A percentile compares a stretch with the other conserved stretches of the same genome.
Conservation (phyloP, 257 asterid genomes). For the Ocimum tenuiflorum region DNA sequence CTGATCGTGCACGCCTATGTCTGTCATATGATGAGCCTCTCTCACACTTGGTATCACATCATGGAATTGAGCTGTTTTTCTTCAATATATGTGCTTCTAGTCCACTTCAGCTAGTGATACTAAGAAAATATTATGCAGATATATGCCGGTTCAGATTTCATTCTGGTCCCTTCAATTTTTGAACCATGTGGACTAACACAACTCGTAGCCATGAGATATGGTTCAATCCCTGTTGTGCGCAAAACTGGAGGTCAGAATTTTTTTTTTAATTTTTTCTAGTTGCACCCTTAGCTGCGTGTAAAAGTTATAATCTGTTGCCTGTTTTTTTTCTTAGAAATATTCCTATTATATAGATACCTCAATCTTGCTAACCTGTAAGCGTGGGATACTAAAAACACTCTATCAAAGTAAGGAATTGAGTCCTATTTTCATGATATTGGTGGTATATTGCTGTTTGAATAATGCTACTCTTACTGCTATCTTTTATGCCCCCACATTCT, state of each 20-base stretch:
- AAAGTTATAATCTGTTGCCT: no score
- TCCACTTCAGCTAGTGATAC: constrained; percentile 12
- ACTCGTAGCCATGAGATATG: constrained; percentile 98
- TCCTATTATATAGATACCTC: background rate
- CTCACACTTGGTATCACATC: constrained; percentile 78
- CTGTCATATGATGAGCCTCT: constrained; percentile 95
- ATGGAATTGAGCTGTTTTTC: constrained; percentile 4
- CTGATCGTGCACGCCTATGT: constrained; percentile 77
- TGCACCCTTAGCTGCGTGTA: background rate
- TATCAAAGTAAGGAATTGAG: background rate
- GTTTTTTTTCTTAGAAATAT: no score
- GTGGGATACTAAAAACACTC: no score
- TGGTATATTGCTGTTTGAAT: background rate
- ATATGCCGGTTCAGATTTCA: constrained; percentile 94
- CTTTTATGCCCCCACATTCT: background rate
- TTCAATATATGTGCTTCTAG: background rate
- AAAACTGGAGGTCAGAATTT: constrained; percentile 81
- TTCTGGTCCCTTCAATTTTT: constrained; percentile 89
- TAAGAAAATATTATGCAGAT: constrained; percentile 54
- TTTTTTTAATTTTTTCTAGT: background rate
- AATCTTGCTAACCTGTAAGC: background rate
- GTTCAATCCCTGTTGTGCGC: constrained; percentile 92
- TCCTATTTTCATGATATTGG: background rate
- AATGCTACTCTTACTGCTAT: background rate
- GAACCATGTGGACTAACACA: constrained; percentile 99